phyloP scores from a whole-genome alignment of 805 yeast species.

The Sugiyamaella qingdaonensis region DNA sequence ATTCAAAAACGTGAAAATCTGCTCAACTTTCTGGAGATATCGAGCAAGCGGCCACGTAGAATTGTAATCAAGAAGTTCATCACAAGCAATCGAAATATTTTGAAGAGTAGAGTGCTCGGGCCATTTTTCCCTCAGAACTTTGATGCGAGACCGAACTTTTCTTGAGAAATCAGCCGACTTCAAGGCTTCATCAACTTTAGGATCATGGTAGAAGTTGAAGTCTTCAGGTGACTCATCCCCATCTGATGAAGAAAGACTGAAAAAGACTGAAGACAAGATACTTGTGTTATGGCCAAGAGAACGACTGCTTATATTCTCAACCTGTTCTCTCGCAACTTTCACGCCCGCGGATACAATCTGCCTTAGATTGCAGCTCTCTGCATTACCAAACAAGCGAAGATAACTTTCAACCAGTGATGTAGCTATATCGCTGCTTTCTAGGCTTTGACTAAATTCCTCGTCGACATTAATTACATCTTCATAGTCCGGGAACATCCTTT shows the following conservation, averaged over 20 bases:
- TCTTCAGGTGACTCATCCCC: not conserved
- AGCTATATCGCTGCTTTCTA: not conserved
- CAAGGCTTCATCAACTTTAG: conserved; percentile 55
- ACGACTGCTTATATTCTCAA: not conserved
- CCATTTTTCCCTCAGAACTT: conserved; percentile 60
- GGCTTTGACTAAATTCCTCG: conserved; percentile 6
- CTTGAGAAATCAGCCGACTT: conserved; percentile 50
- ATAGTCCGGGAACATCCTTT: conserved; percentile 78
- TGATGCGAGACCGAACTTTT: conserved; percentile 43
- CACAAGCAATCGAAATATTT: conserved; percentile 57
- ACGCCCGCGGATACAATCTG: not conserved
- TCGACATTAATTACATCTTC: conserved; percentile 54
- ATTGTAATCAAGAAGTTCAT: conserved; percentile 62
- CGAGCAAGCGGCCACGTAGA: conserved; percentile 70
- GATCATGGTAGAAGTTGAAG: conserved; percentile 61
- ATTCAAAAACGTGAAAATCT: conserved; percentile 69
- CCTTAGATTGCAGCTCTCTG: not conserved
- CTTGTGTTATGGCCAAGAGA: not conserved
- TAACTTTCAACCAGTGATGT: conserved; percentile 2
- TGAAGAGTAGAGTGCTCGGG: conserved; percentile 92
- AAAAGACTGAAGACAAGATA: not conserved
- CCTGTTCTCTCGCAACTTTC: not conserved
- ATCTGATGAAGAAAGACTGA: not conserved
- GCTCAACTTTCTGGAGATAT: conserved; percentile 77
- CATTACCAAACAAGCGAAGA: conserved; percentile 2